Evolutionary conservation across 1,139 yeast species (phyloP).

Genomic region (Diutina catenulata): DNA sequence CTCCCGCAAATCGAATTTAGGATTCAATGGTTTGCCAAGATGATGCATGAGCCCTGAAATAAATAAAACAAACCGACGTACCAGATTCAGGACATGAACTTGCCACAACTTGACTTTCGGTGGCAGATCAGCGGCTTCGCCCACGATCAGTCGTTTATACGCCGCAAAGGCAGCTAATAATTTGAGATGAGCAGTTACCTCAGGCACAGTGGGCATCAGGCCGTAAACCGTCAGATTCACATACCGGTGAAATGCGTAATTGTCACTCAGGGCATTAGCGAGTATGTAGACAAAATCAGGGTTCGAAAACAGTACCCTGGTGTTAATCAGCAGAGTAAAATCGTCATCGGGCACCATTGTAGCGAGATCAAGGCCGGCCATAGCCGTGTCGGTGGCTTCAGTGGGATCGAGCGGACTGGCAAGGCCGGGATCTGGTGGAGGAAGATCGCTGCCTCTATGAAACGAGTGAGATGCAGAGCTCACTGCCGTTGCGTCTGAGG

Average conservation of each 20-base stretch:
- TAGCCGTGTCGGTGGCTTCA: no score
- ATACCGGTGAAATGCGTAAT: slow-evolving; percentile 1
- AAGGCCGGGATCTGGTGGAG: no score
- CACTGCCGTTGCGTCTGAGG: no score
- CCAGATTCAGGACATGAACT: slow-evolving; percentile 18
- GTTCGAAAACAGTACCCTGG: slow-evolving; percentile 4
- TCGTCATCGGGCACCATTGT: background rate
- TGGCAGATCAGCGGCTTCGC: background rate
- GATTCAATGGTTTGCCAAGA: background rate
- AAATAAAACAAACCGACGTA: slow-evolving; percentile 19
- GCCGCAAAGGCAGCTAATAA: background rate
- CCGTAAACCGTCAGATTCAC: slow-evolving; percentile 1
- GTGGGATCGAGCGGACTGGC: no score
- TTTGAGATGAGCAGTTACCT: slow-evolving; percentile 4
- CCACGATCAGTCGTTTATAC: background rate
- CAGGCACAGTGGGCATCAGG: slow-evolving; percentile 4
- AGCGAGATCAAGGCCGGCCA: no score
- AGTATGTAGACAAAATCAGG: slow-evolving; percentile 1
- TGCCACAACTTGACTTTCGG: slow-evolving; percentile 16
- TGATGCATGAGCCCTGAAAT: slow-evolving; percentile 12
- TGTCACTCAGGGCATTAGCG: slow-evolving; percentile 1
- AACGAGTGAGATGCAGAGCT: no score
- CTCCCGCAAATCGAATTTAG: background rate
- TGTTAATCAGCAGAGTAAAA: background rate
- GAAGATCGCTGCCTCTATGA: no score